Evolutionary conservation across 176 grass and related monocot species (phyloP).

Genomic region (Carex myosuroides): DNA sequence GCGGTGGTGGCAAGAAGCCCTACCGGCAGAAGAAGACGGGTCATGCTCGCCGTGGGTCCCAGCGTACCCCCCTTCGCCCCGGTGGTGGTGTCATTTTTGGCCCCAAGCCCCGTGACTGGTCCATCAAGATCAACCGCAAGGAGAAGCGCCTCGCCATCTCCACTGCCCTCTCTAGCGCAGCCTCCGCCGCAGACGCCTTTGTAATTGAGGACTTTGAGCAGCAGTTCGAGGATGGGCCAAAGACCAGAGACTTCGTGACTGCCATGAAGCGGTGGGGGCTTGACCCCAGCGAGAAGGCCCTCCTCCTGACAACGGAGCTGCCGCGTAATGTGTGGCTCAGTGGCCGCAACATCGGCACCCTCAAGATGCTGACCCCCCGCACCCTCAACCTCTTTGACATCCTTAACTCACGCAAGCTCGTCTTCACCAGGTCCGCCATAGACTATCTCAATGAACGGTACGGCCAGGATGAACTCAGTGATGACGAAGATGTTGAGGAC

Average conservation of each 20-base stretch:
- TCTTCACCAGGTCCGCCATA: constrained; percentile 60
- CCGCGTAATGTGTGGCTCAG: constrained; percentile 61
- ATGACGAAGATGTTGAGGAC: constrained; percentile 26
- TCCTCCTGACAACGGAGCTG: constrained; percentile 68
- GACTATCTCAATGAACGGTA: constrained; percentile 91
- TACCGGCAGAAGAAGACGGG: constrained; percentile 93
- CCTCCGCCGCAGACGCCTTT: constrained; percentile 56
- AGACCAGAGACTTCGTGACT: constrained; percentile 70
- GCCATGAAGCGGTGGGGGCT: constrained; percentile 83
- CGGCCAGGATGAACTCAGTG: constrained; percentile 31
- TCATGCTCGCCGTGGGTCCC: constrained; percentile 63
- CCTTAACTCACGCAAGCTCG: constrained; percentile 63
- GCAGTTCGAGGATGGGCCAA: constrained; percentile 44
- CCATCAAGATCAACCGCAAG: constrained; percentile 99
- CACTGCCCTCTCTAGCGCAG: constrained; percentile 76
- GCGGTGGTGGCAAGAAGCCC: constrained; percentile 74
- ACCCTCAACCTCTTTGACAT: constrained; percentile 91
- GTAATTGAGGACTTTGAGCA: constrained; percentile 71
- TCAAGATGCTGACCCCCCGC: constrained; percentile 91
- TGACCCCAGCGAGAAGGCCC: constrained; percentile 74
- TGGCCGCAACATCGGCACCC: constrained; percentile 85
- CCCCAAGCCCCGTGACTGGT: constrained; percentile 94
- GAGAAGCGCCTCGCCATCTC: constrained; percentile 96
- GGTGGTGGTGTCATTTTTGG: constrained; percentile 91
- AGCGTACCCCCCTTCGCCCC: constrained; percentile 83